Percentiles rank a stretch among this genome's conserved stretches.
Evolutionary conservation across 805 yeast species (phyloP).

Genomic region (Saccharomycopsis selenospora): DNA sequence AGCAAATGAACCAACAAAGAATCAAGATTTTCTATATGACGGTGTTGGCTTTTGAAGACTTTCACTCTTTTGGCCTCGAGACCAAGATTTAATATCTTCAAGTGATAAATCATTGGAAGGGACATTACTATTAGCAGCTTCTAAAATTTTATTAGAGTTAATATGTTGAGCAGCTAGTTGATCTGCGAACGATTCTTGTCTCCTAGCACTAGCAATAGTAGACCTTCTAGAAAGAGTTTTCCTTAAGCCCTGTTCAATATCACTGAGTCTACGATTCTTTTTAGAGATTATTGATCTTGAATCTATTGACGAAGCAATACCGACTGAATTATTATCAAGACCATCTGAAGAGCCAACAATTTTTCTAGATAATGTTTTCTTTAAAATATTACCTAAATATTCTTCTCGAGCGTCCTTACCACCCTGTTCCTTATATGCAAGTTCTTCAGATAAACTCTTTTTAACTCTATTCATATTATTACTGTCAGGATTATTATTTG

Average conservation of each 20-base stretch:
- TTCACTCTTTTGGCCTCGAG: background rate
- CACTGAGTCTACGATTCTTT: background rate
- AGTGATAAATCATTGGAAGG: background rate
- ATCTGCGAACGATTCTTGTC: background rate
- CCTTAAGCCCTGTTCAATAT: background rate
- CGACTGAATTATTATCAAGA: background rate
- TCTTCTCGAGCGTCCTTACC: conserved; percentile 12
- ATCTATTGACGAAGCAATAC: background rate
- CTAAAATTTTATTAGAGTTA: background rate
- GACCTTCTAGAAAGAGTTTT: background rate
- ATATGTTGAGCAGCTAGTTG: background rate
- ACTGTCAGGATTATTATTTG: background rate
- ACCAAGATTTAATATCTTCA: background rate
- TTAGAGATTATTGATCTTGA: background rate
- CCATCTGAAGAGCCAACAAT: conserved; percentile 7
- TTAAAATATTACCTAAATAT: conserved; percentile 14
- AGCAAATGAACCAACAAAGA: too few relatives aligned
- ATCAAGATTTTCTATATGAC: background rate
- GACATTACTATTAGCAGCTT: background rate
- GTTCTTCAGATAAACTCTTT: background rate
- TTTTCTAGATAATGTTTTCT: conserved; percentile 1
- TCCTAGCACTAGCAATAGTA: background rate
- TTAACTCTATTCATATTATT: conserved; percentile 9
- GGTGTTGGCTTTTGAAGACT: background rate
- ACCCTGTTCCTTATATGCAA: conserved; percentile 23